These are phyloP conservation scores for Fomitopsis betulina DNA, from an alignment of 1,284 basidiomycete species.

Conservation along the genomic window DNA sequence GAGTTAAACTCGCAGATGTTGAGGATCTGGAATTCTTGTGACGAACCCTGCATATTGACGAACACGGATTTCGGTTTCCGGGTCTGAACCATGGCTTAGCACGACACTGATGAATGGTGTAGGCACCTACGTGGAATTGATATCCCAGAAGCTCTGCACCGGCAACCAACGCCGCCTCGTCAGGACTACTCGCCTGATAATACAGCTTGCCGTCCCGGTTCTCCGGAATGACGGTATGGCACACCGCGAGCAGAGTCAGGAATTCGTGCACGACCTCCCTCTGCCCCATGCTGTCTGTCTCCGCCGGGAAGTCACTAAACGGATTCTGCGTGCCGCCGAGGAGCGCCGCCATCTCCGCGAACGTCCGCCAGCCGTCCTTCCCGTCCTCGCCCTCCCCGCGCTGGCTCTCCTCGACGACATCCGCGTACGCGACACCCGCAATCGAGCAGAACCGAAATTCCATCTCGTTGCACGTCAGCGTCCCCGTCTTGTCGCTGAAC, in stretches of 20 bases:
- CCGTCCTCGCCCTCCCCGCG: constrained; percentile 58
- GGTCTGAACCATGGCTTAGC: constrained; percentile 45
- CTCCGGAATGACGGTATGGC: constrained; percentile 99
- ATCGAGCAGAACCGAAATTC: constrained; percentile 93
- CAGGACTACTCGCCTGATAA: constrained; percentile 97
- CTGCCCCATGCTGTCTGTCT: constrained; percentile 37
- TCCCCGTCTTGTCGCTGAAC: constrained; percentile 98
- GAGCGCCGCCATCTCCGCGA: constrained; percentile 62
- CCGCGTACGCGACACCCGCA: constrained; percentile 87
- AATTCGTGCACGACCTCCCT: constrained; percentile 77
- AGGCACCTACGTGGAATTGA: constrained; percentile 78
- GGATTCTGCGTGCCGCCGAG: constrained; percentile 50
- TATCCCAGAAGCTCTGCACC: constrained; percentile 94
- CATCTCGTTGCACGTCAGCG: constrained; percentile 97
- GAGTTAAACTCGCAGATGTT: constrained; percentile 99
- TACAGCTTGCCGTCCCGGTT: constrained; percentile 78
- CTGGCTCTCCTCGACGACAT: constrained; percentile 81
- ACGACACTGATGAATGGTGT: constrained; percentile 3
- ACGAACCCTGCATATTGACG: constrained; percentile 72
- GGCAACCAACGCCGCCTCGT: constrained; percentile 94
- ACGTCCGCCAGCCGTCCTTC: constrained; percentile 73
- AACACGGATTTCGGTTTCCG: constrained; percentile 96
- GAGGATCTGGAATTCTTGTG: constrained; percentile 85
- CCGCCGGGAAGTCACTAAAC: constrained; percentile 42
- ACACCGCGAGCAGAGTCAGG: constrained; percentile 88